phyloP scores from a whole-genome alignment of 768 basidiomycete species.

The Trametes cingulata region DNA sequence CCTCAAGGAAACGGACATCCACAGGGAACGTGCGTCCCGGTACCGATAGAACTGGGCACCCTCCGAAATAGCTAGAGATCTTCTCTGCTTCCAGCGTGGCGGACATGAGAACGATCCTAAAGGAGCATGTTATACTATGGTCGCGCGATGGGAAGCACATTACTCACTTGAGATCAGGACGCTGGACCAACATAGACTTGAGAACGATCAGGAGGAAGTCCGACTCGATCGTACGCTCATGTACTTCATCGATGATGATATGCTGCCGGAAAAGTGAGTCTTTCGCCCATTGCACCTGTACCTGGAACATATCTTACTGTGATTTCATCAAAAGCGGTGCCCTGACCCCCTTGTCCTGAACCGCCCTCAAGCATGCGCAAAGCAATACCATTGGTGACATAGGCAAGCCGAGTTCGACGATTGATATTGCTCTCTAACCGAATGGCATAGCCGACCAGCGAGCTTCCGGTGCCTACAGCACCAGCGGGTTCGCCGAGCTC shows the following conservation, averaged over 20 bases:
- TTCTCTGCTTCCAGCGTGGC: conserved; percentile 93
- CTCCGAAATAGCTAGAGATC: conserved; percentile 86
- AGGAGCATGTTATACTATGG: too few relatives aligned
- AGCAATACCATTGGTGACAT: conserved; percentile 93
- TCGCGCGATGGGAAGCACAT: too few relatives aligned
- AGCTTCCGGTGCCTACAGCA: conserved; percentile 71
- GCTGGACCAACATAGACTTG: conserved; percentile 73
- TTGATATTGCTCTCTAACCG: conserved; percentile 87
- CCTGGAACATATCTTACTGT: conserved; percentile 56
- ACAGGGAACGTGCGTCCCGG: conserved; percentile 97
- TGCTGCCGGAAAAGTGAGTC: conserved; percentile 49
- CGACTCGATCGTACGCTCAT: conserved; percentile 95
- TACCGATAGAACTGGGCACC: conserved; percentile 80
- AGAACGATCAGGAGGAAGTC: conserved; percentile 96
- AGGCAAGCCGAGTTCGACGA: conserved; percentile 75
- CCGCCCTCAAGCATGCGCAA: conserved; percentile 95
- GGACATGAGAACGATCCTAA: conserved; percentile 92
- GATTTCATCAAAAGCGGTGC: conserved; percentile 89
- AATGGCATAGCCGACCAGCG: conserved; percentile 93
- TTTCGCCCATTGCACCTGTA: not conserved
- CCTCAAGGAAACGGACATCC: conserved; percentile 81
- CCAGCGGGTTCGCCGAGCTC: conserved; percentile 88
- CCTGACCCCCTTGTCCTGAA: conserved; percentile 63
- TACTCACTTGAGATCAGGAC: conserved; percentile 83
- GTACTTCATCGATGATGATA: conserved; percentile 95